phyloP scores from a whole-genome alignment of 148 eudicot genomes.

The Tetragonia tetragonoides region DNA sequence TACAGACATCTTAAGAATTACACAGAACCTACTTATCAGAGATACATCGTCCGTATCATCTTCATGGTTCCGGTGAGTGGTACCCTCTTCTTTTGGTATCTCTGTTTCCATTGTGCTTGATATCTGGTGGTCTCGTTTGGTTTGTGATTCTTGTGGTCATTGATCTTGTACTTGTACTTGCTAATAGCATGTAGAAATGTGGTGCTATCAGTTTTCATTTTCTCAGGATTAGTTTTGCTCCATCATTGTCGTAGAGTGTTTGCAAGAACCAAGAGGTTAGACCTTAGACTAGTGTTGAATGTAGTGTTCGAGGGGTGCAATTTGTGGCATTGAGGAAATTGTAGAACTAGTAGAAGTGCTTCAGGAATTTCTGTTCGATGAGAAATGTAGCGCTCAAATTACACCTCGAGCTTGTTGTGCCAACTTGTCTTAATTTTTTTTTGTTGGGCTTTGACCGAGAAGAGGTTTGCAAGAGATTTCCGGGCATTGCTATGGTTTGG shows the following conservation, averaged over 20 bases:
- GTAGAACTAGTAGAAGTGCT: neutral
- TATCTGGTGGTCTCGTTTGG: neutral
- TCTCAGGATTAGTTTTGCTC: neutral
- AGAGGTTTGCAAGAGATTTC: neutral
- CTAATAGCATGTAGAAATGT: neutral
- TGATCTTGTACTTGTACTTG: neutral
- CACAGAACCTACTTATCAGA: constrained; percentile 93
- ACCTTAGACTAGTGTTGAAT: neutral
- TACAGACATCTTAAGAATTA: constrained; percentile 84
- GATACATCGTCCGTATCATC: constrained; percentile 92
- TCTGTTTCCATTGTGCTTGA: neutral
- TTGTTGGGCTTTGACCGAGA: too few species aligned
- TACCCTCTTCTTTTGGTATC: neutral
- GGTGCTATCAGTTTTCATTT: neutral
- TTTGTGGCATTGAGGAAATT: neutral
- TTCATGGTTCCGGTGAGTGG: constrained; percentile 97
- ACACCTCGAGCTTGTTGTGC: neutral
- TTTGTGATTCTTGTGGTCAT: neutral
- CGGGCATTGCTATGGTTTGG: too few species aligned
- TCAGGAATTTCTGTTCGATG: neutral
- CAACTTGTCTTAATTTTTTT: neutral
- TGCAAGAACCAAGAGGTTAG: too few species aligned
- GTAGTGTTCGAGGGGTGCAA: neutral
- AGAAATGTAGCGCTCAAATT: neutral
- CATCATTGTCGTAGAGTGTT: neutral